Base-by-base conservation (phyloP, 2,329 filamentous ascomycete genomes). In the Neonectria sp. region DNA sequence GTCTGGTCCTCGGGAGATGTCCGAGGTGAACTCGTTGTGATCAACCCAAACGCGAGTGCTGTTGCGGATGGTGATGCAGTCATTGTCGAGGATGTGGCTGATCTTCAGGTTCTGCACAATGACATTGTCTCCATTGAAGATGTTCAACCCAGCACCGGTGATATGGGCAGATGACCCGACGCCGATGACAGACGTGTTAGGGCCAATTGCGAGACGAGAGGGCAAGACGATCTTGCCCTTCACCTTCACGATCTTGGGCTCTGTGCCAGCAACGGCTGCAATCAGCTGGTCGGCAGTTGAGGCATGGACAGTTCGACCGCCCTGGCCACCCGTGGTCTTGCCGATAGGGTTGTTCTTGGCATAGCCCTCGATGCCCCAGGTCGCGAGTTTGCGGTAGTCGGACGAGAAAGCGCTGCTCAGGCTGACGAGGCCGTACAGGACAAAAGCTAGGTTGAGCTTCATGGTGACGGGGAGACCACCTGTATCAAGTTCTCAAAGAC, bases 251-350 rank as follows among this genome's bases (percentile, higher is more conserved):
- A 80, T 82, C 64, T 77, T 76, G 29, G 77, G 79, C 3, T 17
- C n/a, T 3, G 40, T 35, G 27, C 29, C 55, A 25, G 27, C 6
- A 86, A 86, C 84, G 9, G 85, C 86, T 0, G 81, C 77, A 8
- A 79, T 76, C 48, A 88, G 81, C 49, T 82, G 79, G 57, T 79
- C 81, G 3, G 79, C 80, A 8, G 80, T 85, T 12, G 74, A 83
- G 31, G 83, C 80, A 1, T 83, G 83, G 8, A 86, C 83, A 0
- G 83, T 87, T 11, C 84, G 84, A 55, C 80, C 89, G 6, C 85
- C 81, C 37, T 76, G 73, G 13, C 82, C 82, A 6, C 82, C 81
- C 0, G 80, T 84, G 3, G 82, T 83, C 4, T 69, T 60, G 3
- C 80, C 81, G 33, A 82, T 71, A 0, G 81, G 80, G 61, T 82